Base-by-base conservation (phyloP, 179 eudicot species). In the Silene vulgaris region DNA sequence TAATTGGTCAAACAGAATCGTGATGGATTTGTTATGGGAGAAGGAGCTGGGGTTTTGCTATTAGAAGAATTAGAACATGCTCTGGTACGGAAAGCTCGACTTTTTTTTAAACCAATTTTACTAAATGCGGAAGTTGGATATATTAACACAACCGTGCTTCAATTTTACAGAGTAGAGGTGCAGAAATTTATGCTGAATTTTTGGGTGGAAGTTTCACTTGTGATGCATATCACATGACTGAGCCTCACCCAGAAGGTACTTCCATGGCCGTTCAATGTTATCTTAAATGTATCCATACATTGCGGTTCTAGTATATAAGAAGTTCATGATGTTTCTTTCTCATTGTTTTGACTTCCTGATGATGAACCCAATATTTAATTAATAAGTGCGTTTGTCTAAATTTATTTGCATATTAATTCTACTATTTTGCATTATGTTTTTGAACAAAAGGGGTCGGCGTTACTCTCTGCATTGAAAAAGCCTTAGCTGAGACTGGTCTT, bases 11-110 rank as follows among this genome's bases (percentile, higher is more conserved):
- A 75, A 80, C 86, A 94, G 98, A 86, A 82, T 75, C 96, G 98
- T 74, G 98, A 94, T 86, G 98, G 99, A 65, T 95, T 95, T 88
- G 97, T 95, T 17, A 90, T 95, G 96, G 97, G 99, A 82, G 99
- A 95, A 88, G 99, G 99, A 67, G 90, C 99, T 80, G 99, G 99
- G 50, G 99, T 90, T 80, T 74, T 95, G 80, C 91, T 94, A 69
- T 69, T 94, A 77, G 98, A 94, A 87, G 99, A 95, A 87, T 82
- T 95, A 78, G 99, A 95, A 69, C 97, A 95, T 85, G 99, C 99
- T 43, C 82, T 84, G 97, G 97, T 92, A 82, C 16, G 9, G 30
- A 43, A 57, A 3, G 21, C 66, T 30, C 4, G 32, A 56, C 67
- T 29, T 56, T 45, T 66, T 65, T 13, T 19, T 14, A 65, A 1